Evolutionary conservation across 148 eudicot genomes (phyloP), one percentile per base, ranked within the genome.

Genomic region (Rhododendron henanense): DNA sequence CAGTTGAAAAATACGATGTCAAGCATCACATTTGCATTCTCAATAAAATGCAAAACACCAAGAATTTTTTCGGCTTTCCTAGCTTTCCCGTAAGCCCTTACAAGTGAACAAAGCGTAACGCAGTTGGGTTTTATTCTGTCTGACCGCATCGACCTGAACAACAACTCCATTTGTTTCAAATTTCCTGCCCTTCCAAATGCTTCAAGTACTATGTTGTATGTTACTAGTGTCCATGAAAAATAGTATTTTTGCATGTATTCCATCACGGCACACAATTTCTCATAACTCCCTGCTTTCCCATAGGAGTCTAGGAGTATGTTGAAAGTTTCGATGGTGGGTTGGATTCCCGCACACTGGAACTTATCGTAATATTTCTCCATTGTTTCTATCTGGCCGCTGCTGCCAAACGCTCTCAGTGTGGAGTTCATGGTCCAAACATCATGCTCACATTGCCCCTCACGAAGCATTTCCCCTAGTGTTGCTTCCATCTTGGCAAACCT

Each of bases 371-470:
- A 96, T 79, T 93, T 95, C 90, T 96, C 99, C 99, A 96, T 96
- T 89, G 86, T 91, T 87, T 95, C 98, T n/a, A 96, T 94, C 39
- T 94, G 96, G 47, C 99, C 98, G 4, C 91, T 96, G 90, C 91
- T 88, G 19, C 99, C 99, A 87, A 95, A 96, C 11, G 98, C 97
- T 90, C 99, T 86, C 7, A 96, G 87, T 18, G 98, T 93, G 79
- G 98, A 92, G 86, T 96, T 96, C 99, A 96, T 92, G 87, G 99
- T 96, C 99, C 99, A 96, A 47, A 91, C 95, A 78, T 96, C 99
- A 9, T 97, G 97, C 86, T 93, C 79, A 67, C 98, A 94, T 48
- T 92, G 86, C 53, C 82, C 82, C 80, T 90, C 91, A 19, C 86
- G 82, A 15, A 96, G 96, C 99, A 96, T 95, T 86, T 94, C 94